Evolutionary conservation across 805 yeast genomes (phyloP).

Genomic region (Torulaspora gathmanii): DNA sequence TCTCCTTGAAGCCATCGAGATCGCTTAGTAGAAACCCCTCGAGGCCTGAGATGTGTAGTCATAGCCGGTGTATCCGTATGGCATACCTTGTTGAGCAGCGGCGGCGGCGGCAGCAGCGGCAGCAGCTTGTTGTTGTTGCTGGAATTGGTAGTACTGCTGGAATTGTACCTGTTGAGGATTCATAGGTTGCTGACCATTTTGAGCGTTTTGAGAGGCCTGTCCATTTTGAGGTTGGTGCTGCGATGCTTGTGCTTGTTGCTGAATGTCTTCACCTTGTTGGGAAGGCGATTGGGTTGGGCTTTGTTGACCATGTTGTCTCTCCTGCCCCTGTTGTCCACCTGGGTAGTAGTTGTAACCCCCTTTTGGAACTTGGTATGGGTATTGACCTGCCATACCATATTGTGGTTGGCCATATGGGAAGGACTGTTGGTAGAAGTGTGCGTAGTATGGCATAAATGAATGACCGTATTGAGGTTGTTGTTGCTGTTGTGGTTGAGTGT

Average conservation of each 20-base stretch:
- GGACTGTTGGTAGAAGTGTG: conserved; percentile 35
- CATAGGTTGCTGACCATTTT: conserved; percentile 26
- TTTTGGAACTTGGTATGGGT: conserved; percentile 32
- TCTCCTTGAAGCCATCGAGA: conserved; percentile 1
- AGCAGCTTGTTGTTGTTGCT: conserved; percentile 24
- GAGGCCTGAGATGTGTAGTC: conserved; percentile 35
- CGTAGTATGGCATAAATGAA: conserved; percentile 36
- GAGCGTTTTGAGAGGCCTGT: conserved; percentile 16
- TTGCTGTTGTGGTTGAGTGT: conserved; percentile 25
- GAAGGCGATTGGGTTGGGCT: conserved; percentile 19
- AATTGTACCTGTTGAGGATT: conserved; percentile 33
- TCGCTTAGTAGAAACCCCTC: conserved; percentile 33
- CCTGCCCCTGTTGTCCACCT: conserved; percentile 23
- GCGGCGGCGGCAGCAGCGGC: conserved; percentile 28
- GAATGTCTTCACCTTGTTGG: conserved; percentile 14
- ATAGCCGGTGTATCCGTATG: conserved; percentile 33
- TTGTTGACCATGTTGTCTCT: conserved; percentile 21
- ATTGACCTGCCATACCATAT: conserved; percentile 34
- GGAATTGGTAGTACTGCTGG: conserved; percentile 35
- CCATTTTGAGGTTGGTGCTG: conserved; percentile 26
- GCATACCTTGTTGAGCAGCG: conserved; percentile 30
- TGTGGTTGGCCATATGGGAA: conserved; percentile 38
- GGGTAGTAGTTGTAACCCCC: conserved; percentile 30
- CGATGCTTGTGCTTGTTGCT: conserved; percentile 13
- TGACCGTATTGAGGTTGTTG: conserved; percentile 34